Percentiles rank a stretch among this genome's conserved stretches.
Evolutionary conservation across 805 yeast species (phyloP).

Genomic region (Myxozyma neglecta): DNA sequence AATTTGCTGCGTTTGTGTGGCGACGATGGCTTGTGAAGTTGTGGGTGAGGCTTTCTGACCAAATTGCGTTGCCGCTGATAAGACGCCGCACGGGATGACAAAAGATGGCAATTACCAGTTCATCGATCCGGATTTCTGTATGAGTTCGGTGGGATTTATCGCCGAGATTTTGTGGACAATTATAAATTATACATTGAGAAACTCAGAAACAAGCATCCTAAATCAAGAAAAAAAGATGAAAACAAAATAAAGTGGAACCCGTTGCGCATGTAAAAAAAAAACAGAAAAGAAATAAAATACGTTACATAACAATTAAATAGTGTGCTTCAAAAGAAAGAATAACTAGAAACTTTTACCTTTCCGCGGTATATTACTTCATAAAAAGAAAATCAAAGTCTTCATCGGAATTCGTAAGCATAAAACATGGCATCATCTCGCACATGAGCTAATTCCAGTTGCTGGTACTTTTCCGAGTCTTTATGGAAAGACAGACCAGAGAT

Average conservation of each 20-base stretch:
- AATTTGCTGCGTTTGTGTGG: slow-evolving; percentile 8
- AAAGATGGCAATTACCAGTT: neutral
- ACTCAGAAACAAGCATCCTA: no score
- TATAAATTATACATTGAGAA: no score
- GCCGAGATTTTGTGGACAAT: no score
- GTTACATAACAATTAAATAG: neutral
- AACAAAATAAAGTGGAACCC: no score
- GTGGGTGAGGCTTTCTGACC: neutral
- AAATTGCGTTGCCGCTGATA: slow-evolving; percentile 1
- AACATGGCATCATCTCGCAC: slow-evolving; percentile 22
- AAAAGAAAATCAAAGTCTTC: neutral
- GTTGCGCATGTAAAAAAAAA: no score
- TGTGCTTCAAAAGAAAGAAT: neutral
- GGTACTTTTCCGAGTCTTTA: slow-evolving; percentile 72
- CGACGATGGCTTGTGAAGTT: neutral
- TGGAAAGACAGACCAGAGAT: slow-evolving; percentile 83
- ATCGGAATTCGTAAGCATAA: slow-evolving; percentile 30
- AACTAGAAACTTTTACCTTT: neutral
- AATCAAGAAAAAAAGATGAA: no score
- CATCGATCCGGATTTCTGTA: no score
- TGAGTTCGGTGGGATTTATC: no score
- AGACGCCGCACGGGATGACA: neutral
- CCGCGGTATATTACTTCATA: neutral
- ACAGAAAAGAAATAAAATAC: neutral
- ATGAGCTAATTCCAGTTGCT: slow-evolving; percentile 61